Evolutionary conservation across 1,139 yeast species (phyloP), one percentile per base, ranked within the genome.

Genomic region (Candida anutae): DNA sequence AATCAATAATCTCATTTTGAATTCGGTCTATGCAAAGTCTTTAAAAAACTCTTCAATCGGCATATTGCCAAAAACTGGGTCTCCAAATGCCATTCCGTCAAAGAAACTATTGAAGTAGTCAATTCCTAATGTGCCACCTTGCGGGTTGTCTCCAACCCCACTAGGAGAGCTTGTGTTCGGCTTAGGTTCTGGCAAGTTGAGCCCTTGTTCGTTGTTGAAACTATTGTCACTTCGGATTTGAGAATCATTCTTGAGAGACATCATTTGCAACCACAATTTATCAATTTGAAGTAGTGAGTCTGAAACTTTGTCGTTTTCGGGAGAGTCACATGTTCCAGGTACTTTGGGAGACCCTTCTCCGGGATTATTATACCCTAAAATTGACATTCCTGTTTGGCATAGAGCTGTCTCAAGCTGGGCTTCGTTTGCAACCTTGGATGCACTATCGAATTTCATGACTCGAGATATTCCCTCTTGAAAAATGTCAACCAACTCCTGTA

Each of bases 201-300:
- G 8, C 8, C 19, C 19, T 17, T 17, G 9, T 8, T 17, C 19
- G 8, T 17, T 8, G 19, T 17, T 17, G n/a, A n/a, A n/a, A n/a
- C n/a, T n/a, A n/a, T n/a, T n/a, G n/a, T n/a, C n/a, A n/a, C n/a
- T n/a, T n/a, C n/a, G n/a, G n/a, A n/a, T n/a, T n/a, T n/a, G n/a
- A n/a, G n/a, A n/a, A n/a, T n/a, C n/a, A 17, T 17, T 17, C 10
- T 8, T 8, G 10, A 17, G 19, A 8, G 46, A 26, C 49, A 54
- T 45, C 54, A 53, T 50, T 29, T 46, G 54, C 23, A 54, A 29
- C 60, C 60, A 55, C 24, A 53, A 35, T 13, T 42, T 38, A 34
- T 55, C 60, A 26, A 53, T 39, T n/a, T n/a, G n/a, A n/a, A n/a
- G n/a, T n/a, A n/a, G n/a, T n/a, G n/a, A n/a, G n/a, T n/a, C n/a